Conservation (phyloP, 2,329 filamentous ascomycete species). For the Scytalidium sp. region DNA sequence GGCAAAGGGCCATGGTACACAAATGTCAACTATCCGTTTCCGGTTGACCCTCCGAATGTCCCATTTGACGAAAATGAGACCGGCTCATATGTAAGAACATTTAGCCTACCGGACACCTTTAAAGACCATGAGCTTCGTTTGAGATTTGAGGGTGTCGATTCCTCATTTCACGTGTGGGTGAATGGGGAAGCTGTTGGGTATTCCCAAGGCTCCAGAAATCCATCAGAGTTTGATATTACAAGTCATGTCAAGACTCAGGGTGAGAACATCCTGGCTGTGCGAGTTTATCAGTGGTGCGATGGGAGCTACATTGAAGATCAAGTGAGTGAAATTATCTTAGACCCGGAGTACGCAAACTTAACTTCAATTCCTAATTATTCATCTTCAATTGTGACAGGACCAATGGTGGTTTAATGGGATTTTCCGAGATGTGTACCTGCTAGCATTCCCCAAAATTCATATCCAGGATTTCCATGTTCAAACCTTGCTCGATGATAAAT, state of each 20-base stretch:
- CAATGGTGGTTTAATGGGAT: constrained; percentile 52
- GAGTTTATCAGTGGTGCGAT: constrained; percentile 70
- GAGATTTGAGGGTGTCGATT: constrained; percentile 70
- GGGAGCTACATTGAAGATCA: constrained; percentile 68
- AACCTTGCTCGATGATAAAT: constrained; percentile 48
- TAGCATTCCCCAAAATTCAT: constrained; percentile 43
- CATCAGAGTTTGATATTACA: constrained; percentile 68
- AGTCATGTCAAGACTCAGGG: constrained; percentile 38
- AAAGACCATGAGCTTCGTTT: constrained; percentile 51
- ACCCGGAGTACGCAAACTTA: neutral
- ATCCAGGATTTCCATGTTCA: constrained; percentile 52
- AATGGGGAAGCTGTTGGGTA: constrained; percentile 65
- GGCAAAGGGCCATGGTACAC: constrained; percentile 50
- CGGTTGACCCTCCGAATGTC: constrained; percentile 49
- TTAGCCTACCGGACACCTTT: constrained; percentile 41
- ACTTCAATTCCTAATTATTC: constrained; percentile 7
- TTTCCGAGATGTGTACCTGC: constrained; percentile 51
- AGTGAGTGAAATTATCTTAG: constrained; percentile 16
- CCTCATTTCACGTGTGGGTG: constrained; percentile 67
- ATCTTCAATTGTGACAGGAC: constrained; percentile 41
- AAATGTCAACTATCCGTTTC: constrained; percentile 51
- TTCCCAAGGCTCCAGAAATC: constrained; percentile 65
- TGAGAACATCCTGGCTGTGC: constrained; percentile 56
- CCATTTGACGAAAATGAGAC: constrained; percentile 49
- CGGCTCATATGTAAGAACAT: constrained; percentile 48